Conservation (phyloP, 2,329 filamentous ascomycete species). For the Chalara sp. region DNA sequence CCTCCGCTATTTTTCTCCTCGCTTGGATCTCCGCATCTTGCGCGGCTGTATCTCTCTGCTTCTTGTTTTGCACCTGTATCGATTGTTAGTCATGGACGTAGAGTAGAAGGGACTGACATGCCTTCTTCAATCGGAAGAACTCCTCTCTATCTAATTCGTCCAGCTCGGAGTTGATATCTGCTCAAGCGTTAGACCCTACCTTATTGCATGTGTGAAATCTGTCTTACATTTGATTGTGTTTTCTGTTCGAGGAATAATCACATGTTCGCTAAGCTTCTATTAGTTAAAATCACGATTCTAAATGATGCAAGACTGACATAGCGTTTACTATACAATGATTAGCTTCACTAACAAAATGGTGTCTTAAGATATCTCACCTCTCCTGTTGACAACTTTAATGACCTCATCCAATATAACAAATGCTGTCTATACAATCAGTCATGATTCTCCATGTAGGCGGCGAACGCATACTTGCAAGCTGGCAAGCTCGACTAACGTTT, state of each 20-base stretch:
- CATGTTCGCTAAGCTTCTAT: constrained; percentile 57
- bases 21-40: constrained; percentile 70
- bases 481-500: constrained; percentile 90
- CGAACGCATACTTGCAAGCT: constrained; percentile 63
- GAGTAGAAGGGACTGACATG: constrained; percentile 8
- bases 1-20: constrained; percentile 51
- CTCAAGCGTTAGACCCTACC: not conserved
- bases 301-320: constrained; percentile 52
- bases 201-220: not conserved
- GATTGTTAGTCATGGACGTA: not conserved
- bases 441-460: not conserved
- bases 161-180: constrained; percentile 94
- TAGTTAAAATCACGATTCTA: constrained; percentile 5
- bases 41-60: constrained; percentile 68
- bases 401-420: constrained; percentile 98
- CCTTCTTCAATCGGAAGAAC: constrained; percentile 95
- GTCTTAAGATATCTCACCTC: constrained; percentile 51
- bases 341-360: not conserved
- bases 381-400: constrained; percentile 96
- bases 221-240: constrained; percentile 94
- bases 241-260: constrained; percentile 95
- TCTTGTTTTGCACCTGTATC: constrained; percentile 66
- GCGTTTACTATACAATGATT: constrained; percentile 64
- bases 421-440: constrained; percentile 55
- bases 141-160: constrained; percentile 97